Conservation (phyloP, 2,329 filamentous ascomycete species). For the Macrophomina pseudophaseolina region DNA sequence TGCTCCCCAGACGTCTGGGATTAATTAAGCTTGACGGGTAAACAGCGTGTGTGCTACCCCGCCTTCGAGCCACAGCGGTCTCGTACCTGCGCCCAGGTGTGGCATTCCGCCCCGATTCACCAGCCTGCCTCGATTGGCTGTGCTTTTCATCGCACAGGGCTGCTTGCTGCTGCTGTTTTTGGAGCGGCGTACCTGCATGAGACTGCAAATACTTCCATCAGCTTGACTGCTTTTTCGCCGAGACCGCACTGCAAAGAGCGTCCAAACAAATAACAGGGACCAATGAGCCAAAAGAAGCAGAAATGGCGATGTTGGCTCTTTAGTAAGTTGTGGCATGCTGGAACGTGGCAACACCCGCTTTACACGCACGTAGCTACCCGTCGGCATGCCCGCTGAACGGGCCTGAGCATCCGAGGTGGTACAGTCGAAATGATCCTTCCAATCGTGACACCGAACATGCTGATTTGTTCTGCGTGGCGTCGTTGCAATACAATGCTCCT, state of each 20-base stretch:
- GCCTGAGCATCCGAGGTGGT: not conserved
- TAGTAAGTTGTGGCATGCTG: not conserved
- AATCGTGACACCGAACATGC: not conserved
- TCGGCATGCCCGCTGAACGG: not conserved
- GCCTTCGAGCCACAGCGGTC: slow-evolving; percentile 14
- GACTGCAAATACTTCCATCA: not conserved
- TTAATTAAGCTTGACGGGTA: slow-evolving; percentile 22
- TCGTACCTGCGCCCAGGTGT: slow-evolving; percentile 14
- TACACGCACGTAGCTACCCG: not conserved
- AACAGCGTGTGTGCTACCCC: slow-evolving; percentile 17
- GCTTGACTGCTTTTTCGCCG: no score
- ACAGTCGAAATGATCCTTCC: not conserved
- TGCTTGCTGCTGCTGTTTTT: slow-evolving; percentile 6
- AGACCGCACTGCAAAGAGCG: no score
- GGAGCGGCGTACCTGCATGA: slow-evolving; percentile 15
- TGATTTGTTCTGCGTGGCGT: not conserved
- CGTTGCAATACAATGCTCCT: not conserved
- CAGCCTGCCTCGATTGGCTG: not conserved
- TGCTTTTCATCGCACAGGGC: not conserved
- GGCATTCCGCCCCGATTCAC: not conserved
- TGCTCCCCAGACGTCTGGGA: slow-evolving; percentile 16
- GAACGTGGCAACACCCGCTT: not conserved
- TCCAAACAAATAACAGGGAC: no score
- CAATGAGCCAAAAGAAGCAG: no score
- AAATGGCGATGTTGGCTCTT: not conserved